A percentile compares a stretch with the other conserved stretches of the same genome.
phyloP scores from a whole-genome alignment of 2,329 filamentous ascomycete genomes.

The Neobulgaria alba region DNA sequence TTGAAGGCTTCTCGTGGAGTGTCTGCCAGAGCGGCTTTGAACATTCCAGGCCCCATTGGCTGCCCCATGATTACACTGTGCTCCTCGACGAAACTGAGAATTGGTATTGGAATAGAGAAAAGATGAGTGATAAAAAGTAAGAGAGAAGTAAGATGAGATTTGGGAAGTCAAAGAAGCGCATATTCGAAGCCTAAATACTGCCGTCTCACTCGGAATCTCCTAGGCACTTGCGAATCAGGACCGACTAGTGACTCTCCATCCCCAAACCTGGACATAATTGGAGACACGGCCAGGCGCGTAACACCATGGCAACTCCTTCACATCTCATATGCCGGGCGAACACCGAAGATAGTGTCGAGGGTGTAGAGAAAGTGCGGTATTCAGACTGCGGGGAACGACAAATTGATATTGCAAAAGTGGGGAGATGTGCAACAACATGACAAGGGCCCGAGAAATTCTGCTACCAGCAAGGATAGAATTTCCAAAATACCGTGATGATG shows the following conservation, averaged over 20 bases:
- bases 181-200: no score
- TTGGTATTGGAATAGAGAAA: background rate
- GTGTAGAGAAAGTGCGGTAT: background rate
- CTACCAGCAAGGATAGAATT: no score
- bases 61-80: conserved; percentile 12
- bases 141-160: background rate
- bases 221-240: background rate
- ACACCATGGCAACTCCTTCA: background rate
- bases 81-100: background rate
- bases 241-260: background rate
- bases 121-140: background rate
- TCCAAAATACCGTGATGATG: background rate
- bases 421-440: background rate
- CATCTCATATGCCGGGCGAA: no score
- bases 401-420: background rate
- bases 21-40: conserved; percentile 25
- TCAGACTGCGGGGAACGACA: background rate
- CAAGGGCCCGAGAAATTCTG: no score
- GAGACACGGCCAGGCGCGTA: background rate
- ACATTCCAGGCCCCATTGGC: conserved; percentile 20
- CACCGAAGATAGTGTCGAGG: background rate
- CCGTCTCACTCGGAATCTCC: no score
- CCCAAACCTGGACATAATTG: background rate
- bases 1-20: conserved; percentile 28
- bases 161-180: background rate